Percentiles rank a stretch among this genome's conserved stretches.
These are phyloP conservation scores for Salix arbutifolia DNA, from an alignment of 345 rosid genomes.

Conservation along the genomic window DNA sequence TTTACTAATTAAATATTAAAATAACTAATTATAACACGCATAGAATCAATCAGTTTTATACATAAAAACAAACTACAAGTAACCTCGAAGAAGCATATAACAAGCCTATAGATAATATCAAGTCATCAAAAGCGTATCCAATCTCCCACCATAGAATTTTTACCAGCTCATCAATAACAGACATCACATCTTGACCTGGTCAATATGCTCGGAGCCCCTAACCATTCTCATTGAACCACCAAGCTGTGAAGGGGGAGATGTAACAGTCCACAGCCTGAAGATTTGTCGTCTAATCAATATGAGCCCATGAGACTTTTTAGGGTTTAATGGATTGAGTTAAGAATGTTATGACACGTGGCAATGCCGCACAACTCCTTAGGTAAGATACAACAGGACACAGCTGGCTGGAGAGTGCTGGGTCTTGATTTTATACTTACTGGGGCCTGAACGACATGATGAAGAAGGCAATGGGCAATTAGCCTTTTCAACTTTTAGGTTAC, in stretches of 20 bases:
- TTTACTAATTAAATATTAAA: too few species aligned
- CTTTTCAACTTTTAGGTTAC: background rate
- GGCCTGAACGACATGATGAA: background rate
- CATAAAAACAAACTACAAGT: too few species aligned
- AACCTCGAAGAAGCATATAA: too few species aligned
- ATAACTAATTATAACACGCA: too few species aligned
- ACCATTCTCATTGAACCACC: background rate
- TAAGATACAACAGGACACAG: background rate
- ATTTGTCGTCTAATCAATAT: slow-evolving; percentile 3
- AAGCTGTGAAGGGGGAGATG: background rate
- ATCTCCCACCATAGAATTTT: too few species aligned
- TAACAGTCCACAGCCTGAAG: background rate
- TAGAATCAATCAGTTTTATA: too few species aligned
- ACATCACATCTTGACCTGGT: too few species aligned
- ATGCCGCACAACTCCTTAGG: background rate
- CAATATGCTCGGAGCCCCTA: too few species aligned
- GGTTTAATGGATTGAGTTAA: too few species aligned
- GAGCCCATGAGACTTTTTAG: background rate
- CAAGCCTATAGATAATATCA: too few species aligned
- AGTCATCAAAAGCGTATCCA: too few species aligned
- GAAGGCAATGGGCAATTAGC: background rate
- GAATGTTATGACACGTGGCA: background rate
- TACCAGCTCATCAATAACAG: too few species aligned
- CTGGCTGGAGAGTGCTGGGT: background rate
- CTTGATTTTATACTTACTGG: background rate